Evolutionary conservation across 768 basidiomycete species (phyloP).

Genomic region (Auriscalpium orientale): DNA sequence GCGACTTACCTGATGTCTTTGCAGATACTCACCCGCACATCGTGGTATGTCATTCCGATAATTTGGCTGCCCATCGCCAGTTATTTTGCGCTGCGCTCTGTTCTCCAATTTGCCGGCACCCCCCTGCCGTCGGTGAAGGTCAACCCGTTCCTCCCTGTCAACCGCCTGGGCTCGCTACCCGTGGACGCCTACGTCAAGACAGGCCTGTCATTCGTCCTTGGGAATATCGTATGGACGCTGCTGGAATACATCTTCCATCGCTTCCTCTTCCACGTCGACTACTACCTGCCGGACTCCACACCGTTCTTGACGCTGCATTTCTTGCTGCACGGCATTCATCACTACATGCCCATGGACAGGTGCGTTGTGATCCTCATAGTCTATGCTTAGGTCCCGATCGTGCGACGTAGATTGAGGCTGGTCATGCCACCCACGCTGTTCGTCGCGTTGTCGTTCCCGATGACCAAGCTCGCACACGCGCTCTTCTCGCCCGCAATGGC

Average conservation of each 20-base stretch:
- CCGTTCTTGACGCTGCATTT: constrained; percentile 83
- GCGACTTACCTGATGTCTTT: no score
- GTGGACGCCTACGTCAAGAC: constrained; percentile 45
- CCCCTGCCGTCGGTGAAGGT: constrained; percentile 57
- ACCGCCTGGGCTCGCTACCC: constrained; percentile 40
- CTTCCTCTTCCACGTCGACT: constrained; percentile 95
- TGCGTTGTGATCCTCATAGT: constrained; percentile 25
- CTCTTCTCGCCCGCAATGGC: constrained; percentile 81
- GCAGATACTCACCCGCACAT: constrained; percentile 74
- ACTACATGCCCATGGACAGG: constrained; percentile 96
- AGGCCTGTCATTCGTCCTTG: constrained; percentile 64
- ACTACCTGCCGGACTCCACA: constrained; percentile 75
- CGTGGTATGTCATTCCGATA: constrained; percentile 90
- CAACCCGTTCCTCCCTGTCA: constrained; percentile 49
- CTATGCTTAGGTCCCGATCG: no score
- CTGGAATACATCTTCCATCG: constrained; percentile 91
- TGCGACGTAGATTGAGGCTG: constrained; percentile 58
- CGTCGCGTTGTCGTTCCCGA: constrained; percentile 65
- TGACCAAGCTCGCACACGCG: constrained; percentile 75
- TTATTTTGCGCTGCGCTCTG: constrained; percentile 77
- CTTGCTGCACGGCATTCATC: constrained; percentile 90
- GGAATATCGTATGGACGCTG: constrained; percentile 90
- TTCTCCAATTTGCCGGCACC: constrained; percentile 62
- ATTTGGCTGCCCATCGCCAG: constrained; percentile 85
- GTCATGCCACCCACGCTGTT: constrained; percentile 96